A percentile compares a stretch with the other conserved stretches of the same genome.
Evolutionary conservation across 495 filamentous ascomycete genomes (phyloP).

Genomic region (Penicillium manginii): DNA sequence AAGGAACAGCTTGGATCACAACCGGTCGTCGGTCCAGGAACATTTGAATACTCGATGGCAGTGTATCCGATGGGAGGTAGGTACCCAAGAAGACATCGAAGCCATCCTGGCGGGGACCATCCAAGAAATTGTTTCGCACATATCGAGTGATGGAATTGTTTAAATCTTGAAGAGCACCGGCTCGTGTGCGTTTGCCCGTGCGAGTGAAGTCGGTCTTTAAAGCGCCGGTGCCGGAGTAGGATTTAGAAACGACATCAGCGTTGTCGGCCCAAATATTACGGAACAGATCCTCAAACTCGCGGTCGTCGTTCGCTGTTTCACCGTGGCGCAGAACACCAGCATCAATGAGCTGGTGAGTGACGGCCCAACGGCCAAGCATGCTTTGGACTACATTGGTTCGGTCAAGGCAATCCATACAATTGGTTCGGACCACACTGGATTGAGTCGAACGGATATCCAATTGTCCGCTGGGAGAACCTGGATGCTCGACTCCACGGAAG

Average conservation of each 20-base stretch:
- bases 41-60: conserved; percentile 64
- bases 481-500: conserved; percentile 88
- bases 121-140: conserved; percentile 86
- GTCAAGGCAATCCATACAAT: conserved; percentile 99
- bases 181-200: conserved; percentile 81
- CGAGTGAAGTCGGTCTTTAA: conserved; percentile 96
- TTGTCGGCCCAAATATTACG: conserved; percentile 98
- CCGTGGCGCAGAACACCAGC: conserved; percentile 73
- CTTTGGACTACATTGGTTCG: conserved; percentile 97
- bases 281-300: conserved; percentile 82
- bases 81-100: conserved; percentile 92
- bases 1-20: conserved; percentile 86
- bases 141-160: conserved; percentile 85
- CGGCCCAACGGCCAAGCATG: conserved; percentile 84
- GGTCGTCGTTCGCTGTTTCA: conserved; percentile 70
- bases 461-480: conserved; percentile 66
- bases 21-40: conserved; percentile 89
- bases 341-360: conserved; percentile 87
- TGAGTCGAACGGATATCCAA: conserved; percentile 80
- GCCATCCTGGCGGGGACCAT: conserved; percentile 91
- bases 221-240: conserved; percentile 93
- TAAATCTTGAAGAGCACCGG: conserved; percentile 78
- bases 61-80: conserved; percentile 71
- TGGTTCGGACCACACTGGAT: conserved; percentile 87
- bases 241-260: conserved; percentile 88